A percentile compares a stretch with the other conserved stretches of the same genome.
These are phyloP conservation scores for Rhizopus arrhizus DNA, from an alignment of 371 early-diverging fungal species.

Conservation along the genomic window DNA sequence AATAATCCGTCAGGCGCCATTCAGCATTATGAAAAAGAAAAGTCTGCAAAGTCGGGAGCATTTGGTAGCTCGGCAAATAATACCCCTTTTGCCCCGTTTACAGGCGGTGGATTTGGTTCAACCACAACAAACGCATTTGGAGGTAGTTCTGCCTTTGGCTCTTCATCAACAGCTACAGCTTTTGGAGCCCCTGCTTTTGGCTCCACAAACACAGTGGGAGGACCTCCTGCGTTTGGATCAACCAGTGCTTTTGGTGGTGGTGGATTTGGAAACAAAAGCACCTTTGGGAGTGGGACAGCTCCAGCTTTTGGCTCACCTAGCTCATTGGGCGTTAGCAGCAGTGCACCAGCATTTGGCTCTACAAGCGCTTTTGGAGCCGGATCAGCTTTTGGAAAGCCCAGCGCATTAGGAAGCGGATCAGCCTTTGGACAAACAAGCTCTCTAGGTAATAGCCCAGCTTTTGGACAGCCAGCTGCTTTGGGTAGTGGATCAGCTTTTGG, in stretches of 20 bases:
- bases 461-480: conserved; percentile 25
- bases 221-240: conserved; percentile 22
- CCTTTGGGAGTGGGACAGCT: conserved; percentile 19
- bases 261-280: conserved; percentile 20
- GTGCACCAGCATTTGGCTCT: conserved; percentile 37
- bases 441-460: conserved; percentile 21
- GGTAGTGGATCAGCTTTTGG: conserved; percentile 28
- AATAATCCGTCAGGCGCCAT: conserved; percentile 37
- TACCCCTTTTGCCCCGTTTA: conserved; percentile 40
- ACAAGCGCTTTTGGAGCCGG: conserved; percentile 33
- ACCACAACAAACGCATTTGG: conserved; percentile 17
- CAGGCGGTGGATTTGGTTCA: conserved; percentile 19
- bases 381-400: conserved; percentile 25
- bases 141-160: conserved; percentile 26
- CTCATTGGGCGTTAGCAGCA: conserved; percentile 1
- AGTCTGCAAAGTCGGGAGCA: conserved; percentile 27
- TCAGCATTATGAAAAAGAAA: conserved; percentile 45
- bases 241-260: conserved; percentile 20
- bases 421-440: conserved; percentile 23
- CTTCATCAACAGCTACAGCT: conserved; percentile 10
- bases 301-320: conserved; percentile 29
- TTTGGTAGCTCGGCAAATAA: conserved; percentile 31
- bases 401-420: conserved; percentile 6
- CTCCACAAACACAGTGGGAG: conserved; percentile 1
- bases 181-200: conserved; percentile 21